Conservation (phyloP, 352 stramenopile species). For the Blastocystis sp. region DNA sequence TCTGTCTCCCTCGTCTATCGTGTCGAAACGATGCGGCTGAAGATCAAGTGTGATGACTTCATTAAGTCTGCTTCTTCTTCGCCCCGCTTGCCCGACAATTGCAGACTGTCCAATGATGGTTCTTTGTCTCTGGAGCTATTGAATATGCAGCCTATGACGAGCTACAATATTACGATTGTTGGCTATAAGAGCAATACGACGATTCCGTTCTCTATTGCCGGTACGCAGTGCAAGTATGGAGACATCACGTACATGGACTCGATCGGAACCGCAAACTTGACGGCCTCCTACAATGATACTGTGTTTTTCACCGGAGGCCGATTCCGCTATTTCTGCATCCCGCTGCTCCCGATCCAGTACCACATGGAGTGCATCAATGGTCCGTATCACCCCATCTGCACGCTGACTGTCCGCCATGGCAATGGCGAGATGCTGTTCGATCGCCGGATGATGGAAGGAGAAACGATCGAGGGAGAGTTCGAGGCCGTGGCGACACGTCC, state of each 20-base stretch:
- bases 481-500: not conserved
- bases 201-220: constrained; percentile 6
- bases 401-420: not conserved
- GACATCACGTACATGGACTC: not conserved
- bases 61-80: not conserved
- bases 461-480: not conserved
- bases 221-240: not conserved
- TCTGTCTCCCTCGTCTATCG: not conserved
- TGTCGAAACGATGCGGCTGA: not conserved
- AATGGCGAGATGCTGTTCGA: not conserved
- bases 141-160: not conserved
- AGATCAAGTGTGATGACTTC: not conserved
- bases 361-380: not conserved
- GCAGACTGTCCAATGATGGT: not conserved
- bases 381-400: not conserved
- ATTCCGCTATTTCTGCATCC: not conserved
- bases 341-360: not conserved
- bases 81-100: not conserved
- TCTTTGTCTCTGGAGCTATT: not conserved
- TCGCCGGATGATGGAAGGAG: not conserved
- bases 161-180: not conserved
- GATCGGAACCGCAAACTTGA: not conserved
- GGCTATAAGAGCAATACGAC: not conserved
- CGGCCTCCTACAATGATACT: not conserved
- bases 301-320: not conserved